Conservation (phyloP, 768 basidiomycete species). For the Pulveroboletus sp. region DNA sequence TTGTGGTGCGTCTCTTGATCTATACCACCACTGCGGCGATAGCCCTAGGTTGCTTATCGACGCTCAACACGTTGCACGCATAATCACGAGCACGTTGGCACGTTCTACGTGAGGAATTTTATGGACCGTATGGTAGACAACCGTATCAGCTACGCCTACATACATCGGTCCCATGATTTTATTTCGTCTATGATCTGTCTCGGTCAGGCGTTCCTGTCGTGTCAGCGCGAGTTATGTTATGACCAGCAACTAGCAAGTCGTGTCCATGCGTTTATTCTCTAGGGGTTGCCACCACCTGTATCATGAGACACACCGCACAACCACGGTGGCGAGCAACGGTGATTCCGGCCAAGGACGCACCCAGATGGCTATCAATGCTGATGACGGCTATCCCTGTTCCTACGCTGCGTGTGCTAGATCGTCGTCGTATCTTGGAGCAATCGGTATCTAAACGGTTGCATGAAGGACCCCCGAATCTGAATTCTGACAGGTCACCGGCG, state of each 20-base stretch:
- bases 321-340: background rate
- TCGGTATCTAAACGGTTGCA: background rate
- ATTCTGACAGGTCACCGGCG: slow-evolving; percentile 34
- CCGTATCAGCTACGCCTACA: background rate
- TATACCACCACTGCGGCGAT: slow-evolving; percentile 51
- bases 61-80: slow-evolving; percentile 55
- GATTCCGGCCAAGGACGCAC: slow-evolving; percentile 8
- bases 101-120: background rate
- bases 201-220: background rate
- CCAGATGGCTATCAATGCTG: slow-evolving; percentile 19
- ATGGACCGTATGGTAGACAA: background rate
- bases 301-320: no score
- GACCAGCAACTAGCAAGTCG: background rate
- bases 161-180: background rate
- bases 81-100: background rate
- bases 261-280: background rate
- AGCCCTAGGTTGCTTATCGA: slow-evolving; percentile 52
- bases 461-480: slow-evolving; percentile 35
- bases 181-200: background rate
- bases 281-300: no score
- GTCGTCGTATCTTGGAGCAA: background rate
- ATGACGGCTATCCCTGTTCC: slow-evolving; percentile 11
- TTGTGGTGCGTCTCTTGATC: slow-evolving; percentile 49
- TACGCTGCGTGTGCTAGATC: slow-evolving; percentile 22
- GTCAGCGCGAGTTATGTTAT: slow-evolving; percentile 8